Percentiles rank a stretch among this genome's conserved stretches.
These are phyloP conservation scores for Umbilicaria muhlenbergii DNA, from an alignment of 495 filamentous ascomycete species.

Conservation along the genomic window DNA sequence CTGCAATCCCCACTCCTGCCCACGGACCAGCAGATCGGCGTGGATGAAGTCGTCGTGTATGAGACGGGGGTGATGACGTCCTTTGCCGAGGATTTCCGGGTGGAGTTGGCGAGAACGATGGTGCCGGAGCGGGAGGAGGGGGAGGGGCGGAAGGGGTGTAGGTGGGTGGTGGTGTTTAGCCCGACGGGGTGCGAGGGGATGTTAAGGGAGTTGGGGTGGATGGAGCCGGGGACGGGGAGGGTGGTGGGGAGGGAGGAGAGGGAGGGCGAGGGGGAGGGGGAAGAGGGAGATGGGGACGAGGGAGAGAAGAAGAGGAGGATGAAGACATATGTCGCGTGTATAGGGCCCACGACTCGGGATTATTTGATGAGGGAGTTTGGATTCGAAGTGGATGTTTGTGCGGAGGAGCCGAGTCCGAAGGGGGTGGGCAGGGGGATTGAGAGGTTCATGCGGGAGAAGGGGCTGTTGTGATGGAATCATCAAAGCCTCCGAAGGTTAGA, in stretches of 20 bases:
- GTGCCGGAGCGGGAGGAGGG: conserved; percentile 19
- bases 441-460: conserved; percentile 26
- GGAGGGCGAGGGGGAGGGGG: not conserved
- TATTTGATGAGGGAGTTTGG: conserved; percentile 50
- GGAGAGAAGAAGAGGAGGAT: conserved; percentile 6
- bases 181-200: conserved; percentile 76
- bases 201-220: conserved; percentile 46
- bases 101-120: too few relatives aligned
- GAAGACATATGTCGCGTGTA: conserved; percentile 57
- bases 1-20: conserved; percentile 39
- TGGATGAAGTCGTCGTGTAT: conserved; percentile 73
- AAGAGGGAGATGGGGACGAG: conserved; percentile 4
- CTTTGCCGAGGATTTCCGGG: conserved; percentile 51
- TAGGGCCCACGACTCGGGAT: conserved; percentile 84
- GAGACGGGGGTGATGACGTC: conserved; percentile 64
- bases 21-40: conserved; percentile 29
- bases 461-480: not conserved
- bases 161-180: conserved; percentile 91
- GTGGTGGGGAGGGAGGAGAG: conserved; percentile 14
- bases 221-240: conserved; percentile 33
- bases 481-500: too few relatives aligned
- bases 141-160: conserved; percentile 15
- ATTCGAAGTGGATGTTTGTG: conserved; percentile 68
- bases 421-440: conserved; percentile 58
- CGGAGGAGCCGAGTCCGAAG: conserved; percentile 66